Evolutionary conservation across 2,329 filamentous ascomycete genomes (phyloP).

Genomic region (Talaromyces verruculosus): DNA sequence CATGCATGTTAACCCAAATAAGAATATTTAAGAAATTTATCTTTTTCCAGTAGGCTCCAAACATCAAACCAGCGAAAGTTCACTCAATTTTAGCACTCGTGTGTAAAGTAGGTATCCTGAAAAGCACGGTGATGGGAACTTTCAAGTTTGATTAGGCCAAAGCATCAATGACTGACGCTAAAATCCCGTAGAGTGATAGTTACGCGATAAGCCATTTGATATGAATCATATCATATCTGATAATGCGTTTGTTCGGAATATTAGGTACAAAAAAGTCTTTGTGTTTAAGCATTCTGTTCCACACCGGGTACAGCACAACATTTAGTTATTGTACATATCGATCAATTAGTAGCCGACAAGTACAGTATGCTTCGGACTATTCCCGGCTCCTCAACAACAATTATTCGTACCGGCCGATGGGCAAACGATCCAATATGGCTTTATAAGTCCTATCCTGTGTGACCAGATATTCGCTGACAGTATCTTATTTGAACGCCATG

Average conservation of each 20-base stretch:
- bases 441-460: no score
- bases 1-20: not conserved
- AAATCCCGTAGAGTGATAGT: not conserved
- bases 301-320: no score
- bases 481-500: no score
- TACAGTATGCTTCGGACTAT: no score
- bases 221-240: not conserved
- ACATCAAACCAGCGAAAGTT: not conserved
- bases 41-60: not conserved
- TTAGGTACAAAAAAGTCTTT: not conserved
- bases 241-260: not conserved
- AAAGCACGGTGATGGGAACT: not conserved
- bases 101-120: not conserved
- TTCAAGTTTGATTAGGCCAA: not conserved
- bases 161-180: not conserved
- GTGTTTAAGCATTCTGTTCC: not conserved
- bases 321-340: not conserved
- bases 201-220: not conserved
- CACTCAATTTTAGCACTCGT: not conserved
- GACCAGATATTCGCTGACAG: no score
- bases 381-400: no score
- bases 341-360: not conserved
- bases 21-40: not conserved
- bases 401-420: no score
- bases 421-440: no score